Percentiles rank a stretch among this genome's conserved stretches.
Conservation (phyloP, 345 rosid species). For the Firmiana major region DNA sequence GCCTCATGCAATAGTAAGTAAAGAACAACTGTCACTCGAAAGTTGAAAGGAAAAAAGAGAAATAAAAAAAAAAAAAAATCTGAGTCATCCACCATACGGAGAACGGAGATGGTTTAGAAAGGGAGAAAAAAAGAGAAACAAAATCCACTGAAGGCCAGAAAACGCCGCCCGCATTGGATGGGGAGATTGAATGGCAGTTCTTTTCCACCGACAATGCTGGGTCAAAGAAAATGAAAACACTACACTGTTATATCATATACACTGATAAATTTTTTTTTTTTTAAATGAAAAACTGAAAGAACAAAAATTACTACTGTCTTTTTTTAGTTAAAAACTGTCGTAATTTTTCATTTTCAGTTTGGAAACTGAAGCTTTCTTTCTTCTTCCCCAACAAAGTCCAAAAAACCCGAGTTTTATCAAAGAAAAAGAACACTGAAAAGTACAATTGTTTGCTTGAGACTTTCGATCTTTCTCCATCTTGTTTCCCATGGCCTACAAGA, state of each 20-base stretch:
- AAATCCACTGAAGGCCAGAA: not conserved
- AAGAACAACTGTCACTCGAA: not conserved
- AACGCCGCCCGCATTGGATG: slow-evolving; percentile 18
- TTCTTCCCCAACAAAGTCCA: not conserved
- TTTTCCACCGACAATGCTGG: slow-evolving; percentile 25
- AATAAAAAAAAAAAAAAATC: no score
- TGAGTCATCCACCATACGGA: not conserved
- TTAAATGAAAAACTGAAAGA: not conserved
- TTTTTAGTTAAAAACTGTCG: not conserved
- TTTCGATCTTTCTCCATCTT: not conserved
- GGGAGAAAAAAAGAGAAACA: not conserved
- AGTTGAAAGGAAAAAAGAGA: not conserved
- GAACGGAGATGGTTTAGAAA: not conserved
- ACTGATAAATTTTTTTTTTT: no score
- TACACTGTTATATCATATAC: not conserved
- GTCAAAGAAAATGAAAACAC: slow-evolving; percentile 8
- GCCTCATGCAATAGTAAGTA: not conserved
- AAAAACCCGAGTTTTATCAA: not conserved
- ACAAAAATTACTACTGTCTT: not conserved
- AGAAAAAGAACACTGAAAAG: not conserved
- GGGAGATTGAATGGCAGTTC: not conserved
- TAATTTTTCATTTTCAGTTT: not conserved
- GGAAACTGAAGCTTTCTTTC: not conserved
- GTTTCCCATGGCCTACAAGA: slow-evolving; percentile 29
- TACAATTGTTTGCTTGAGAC: not conserved